phyloP scores from a whole-genome alignment of 2,329 filamentous ascomycete genomes.

The Setomelanomma holmii region DNA sequence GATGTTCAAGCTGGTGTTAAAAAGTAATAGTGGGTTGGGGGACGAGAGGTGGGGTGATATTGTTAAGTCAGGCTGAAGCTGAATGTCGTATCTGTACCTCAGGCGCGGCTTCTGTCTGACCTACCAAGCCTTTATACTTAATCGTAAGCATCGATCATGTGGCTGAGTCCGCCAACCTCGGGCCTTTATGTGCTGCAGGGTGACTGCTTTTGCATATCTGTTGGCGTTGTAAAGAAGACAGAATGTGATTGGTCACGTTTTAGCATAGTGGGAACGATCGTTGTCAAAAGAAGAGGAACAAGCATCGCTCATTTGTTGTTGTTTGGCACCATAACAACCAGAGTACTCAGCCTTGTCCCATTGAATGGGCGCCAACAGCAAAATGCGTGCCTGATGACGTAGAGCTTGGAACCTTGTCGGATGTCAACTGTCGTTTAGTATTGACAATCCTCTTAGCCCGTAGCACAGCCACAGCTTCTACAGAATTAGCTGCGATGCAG shows the following conservation, averaged over 20 bases:
- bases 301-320: background rate
- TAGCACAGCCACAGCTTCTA: too few relatives aligned
- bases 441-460: too few relatives aligned
- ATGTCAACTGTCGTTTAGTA: too few relatives aligned
- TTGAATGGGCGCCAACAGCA: too few relatives aligned
- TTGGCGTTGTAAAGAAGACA: background rate
- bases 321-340: background rate
- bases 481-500: too few relatives aligned
- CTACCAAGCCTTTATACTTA: background rate
- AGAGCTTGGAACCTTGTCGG: background rate
- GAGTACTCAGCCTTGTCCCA: background rate
- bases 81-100: background rate
- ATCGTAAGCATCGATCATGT: background rate
- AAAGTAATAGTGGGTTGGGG: too few relatives aligned
- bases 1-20: too few relatives aligned
- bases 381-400: background rate
- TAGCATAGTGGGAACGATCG: background rate
- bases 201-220: background rate
- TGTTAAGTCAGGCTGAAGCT: background rate
- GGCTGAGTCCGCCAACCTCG: background rate
- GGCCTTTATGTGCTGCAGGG: background rate
- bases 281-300: background rate
- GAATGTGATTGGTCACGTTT: background rate
- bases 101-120: background rate
- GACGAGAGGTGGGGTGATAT: background rate